Evolutionary conservation across 345 rosid genomes (phyloP), one percentile per base, ranked within the genome.

Genomic region (Eucalyptus marginata): DNA sequence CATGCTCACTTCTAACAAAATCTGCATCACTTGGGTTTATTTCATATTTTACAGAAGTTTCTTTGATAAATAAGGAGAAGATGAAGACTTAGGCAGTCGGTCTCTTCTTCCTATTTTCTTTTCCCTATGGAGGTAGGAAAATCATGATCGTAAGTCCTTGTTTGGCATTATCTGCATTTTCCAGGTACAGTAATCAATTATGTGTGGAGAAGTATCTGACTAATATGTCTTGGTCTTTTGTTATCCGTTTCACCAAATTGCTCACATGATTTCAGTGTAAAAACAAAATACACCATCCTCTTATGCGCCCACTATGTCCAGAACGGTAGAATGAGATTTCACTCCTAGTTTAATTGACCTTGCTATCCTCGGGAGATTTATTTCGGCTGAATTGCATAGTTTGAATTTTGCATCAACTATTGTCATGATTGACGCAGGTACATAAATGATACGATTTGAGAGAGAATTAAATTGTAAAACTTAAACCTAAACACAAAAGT

Each of bases 401-500:
- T 29, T 29, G 33, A 29, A 62, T 29, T 14, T 62, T 58, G 64
- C 64, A 58, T 58, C 64, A 58, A 58, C 64, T 58, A 58, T 25
- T 25, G 0, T 58, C 29, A 58, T 1, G 0, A 58, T 1, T 58
- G 22, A 58, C 1, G 20, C 0, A 16, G 5, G 36, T 14, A n/a
- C 13, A 59, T 11, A 25, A 25, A 25, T 0, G 2, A 58, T 2
- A 58, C 2, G 31, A 29, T 62, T 62, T 0, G 17, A 29, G 33
- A 0, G 9, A 51, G 2, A 51, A 51, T 51, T 51, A 51, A 17
- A 51, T 51, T 51, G 4, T 51, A 51, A 17, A 17, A 51, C 56
- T 51, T 51, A 51, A 1, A 3, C 22, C 2, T 51, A 17, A 17
- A 51, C 22, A 51, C 56, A 51, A 51, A 51, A 17, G 56, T 51